phyloP scores from a whole-genome alignment of 2,329 filamentous ascomycete species.

The Botrytis cinerea region DNA sequence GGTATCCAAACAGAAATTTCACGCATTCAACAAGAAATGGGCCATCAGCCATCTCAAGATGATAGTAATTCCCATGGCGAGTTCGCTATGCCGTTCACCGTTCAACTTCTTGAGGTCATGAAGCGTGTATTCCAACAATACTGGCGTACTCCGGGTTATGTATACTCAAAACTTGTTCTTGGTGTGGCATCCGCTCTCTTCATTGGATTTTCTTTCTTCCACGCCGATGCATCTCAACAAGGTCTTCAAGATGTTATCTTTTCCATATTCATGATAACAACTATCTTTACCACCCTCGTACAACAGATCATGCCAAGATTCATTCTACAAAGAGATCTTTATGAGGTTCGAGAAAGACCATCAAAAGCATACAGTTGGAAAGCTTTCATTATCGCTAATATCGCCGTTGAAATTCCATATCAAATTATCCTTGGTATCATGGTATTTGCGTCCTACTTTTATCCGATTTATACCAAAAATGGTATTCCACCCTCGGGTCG shows the following conservation, averaged over 20 bases:
- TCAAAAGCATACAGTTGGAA: slow-evolving; percentile 44
- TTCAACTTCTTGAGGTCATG: slow-evolving; percentile 66
- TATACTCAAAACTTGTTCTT: slow-evolving; percentile 68
- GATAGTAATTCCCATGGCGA: slow-evolving; percentile 55
- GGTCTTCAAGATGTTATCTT: slow-evolving; percentile 74
- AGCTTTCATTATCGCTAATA: slow-evolving; percentile 45
- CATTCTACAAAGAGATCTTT: slow-evolving; percentile 66
- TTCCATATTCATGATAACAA: slow-evolving; percentile 69
- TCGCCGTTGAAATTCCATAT: slow-evolving; percentile 84
- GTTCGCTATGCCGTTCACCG: slow-evolving; percentile 73
- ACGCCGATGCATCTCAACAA: slow-evolving; percentile 59
- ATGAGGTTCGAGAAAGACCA: slow-evolving; percentile 53
- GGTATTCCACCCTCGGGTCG: slow-evolving; percentile 43
- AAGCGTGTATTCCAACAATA: slow-evolving; percentile 73
- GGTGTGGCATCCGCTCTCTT: slow-evolving; percentile 54
- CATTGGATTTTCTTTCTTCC: slow-evolving; percentile 69
- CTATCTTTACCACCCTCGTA: slow-evolving; percentile 66
- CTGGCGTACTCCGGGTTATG: slow-evolving; percentile 75
- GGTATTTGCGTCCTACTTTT: slow-evolving; percentile 83
- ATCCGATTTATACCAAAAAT: slow-evolving; percentile 68
- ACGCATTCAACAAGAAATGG: slow-evolving; percentile 34
- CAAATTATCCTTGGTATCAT: slow-evolving; percentile 73
- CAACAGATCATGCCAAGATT: slow-evolving; percentile 73
- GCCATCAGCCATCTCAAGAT: slow-evolving; percentile 57
- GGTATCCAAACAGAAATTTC: slow-evolving; percentile 42